phyloP scores from a whole-genome alignment of 164 flowering plant genomes.

The Vitis labrusca region DNA sequence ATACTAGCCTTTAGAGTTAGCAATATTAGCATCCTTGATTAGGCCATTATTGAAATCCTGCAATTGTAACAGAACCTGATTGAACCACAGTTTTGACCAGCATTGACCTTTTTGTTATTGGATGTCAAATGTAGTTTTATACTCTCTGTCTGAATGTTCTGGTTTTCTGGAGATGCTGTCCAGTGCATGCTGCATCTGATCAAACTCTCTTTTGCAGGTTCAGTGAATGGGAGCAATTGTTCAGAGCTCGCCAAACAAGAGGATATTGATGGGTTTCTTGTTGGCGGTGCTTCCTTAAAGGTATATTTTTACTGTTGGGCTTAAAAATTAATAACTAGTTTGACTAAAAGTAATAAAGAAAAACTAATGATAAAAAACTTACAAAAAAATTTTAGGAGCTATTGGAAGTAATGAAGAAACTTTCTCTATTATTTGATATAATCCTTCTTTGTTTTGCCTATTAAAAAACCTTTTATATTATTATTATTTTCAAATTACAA shows the following conservation, averaged over 20 bases:
- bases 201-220: conserved; percentile 47
- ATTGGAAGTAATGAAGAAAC: too few species aligned
- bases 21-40: neutral
- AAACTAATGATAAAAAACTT: too few species aligned
- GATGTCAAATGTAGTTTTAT: neutral
- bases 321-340: neutral
- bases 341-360: too few species aligned
- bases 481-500: too few species aligned
- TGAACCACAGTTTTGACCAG: neutral
- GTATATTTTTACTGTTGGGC: conserved; percentile 28
- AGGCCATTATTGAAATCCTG: too few species aligned
- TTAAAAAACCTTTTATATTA: too few species aligned
- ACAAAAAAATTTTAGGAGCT: too few species aligned
- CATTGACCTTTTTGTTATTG: neutral
- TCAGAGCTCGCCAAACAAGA: conserved; percentile 94
- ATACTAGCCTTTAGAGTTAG: too few species aligned
- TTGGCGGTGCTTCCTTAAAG: conserved; percentile 98
- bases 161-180: neutral
- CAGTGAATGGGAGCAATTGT: conserved; percentile 88
- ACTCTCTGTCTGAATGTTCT: neutral
- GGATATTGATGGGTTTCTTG: conserved; percentile 98
- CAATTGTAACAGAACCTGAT: neutral
- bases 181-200: neutral
- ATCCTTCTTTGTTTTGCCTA: too few species aligned
- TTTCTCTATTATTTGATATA: too few species aligned